Conservation (phyloP, 164 flowering plant genomes). For the Dillenia suffruticosa region DNA sequence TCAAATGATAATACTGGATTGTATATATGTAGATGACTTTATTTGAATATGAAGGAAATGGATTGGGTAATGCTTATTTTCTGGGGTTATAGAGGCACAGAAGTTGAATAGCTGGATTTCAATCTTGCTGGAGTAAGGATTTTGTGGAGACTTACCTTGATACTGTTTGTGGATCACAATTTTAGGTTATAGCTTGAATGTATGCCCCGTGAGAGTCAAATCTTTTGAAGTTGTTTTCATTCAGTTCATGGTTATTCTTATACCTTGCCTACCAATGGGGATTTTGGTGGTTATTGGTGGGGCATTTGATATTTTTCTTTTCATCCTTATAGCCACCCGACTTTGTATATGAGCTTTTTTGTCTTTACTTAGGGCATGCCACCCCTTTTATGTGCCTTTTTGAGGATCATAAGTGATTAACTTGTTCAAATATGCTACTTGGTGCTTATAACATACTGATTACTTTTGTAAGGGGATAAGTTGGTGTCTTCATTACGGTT, state of each 20-base stretch:
- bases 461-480: no score
- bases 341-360: no score
- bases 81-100: conserved; percentile 5
- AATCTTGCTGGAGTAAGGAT: no score
- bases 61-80: conserved; percentile 10
- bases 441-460: no score
- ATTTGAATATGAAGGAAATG: conserved; percentile 6
- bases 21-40: conserved; percentile 3
- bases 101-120: neutral
- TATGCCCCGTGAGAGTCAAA: neutral
- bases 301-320: no score
- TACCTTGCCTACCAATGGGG: neutral
- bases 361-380: no score
- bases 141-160: neutral
- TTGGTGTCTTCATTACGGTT: neutral
- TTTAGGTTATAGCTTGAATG: neutral
- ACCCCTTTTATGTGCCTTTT: no score
- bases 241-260: neutral
- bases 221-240: conserved; percentile 8
- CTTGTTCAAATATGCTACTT: no score
- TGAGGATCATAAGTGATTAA: no score
- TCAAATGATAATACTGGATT: conserved; percentile 1
- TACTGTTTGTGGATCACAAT: conserved; percentile 7
- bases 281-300: neutral
- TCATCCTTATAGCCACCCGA: no score